These are phyloP conservation scores for Solanum megistacrolobum DNA, from an alignment of 257 asterid genomes.

Conservation along the genomic window DNA sequence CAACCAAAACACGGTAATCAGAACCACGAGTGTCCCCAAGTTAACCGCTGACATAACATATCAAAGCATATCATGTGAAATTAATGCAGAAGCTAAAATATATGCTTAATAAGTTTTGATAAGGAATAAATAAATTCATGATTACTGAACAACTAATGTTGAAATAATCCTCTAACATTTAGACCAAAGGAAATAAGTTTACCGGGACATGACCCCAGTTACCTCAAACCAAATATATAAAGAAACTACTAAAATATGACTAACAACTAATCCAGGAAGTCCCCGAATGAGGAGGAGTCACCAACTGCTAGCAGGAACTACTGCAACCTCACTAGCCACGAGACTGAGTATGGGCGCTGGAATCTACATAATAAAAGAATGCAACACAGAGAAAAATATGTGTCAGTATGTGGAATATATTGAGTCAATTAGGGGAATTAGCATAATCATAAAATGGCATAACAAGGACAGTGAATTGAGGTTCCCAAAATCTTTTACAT, in stretches of 20 bases:
- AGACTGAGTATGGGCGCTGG: not conserved
- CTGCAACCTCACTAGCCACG: not conserved
- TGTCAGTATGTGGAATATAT: not conserved
- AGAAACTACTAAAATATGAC: not conserved
- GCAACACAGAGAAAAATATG: not conserved
- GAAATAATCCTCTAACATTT: not conserved
- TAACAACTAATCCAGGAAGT: not conserved
- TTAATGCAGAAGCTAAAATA: no score
- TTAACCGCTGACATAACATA: not conserved
- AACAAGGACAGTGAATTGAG: not conserved
- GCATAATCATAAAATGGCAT: not conserved
- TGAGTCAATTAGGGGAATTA: no score
- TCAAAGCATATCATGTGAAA: no score
- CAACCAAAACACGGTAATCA: no score
- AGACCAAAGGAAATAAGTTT: not conserved
- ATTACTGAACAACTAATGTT: not conserved
- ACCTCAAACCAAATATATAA: not conserved
- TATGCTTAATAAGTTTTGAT: no score
- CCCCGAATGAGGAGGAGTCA: not conserved
- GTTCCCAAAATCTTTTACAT: not conserved
- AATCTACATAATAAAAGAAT: not conserved
- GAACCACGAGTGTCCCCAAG: not conserved
- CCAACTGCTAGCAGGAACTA: not conserved
- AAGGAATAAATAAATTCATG: not conserved
- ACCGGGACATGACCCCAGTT: not conserved